Evolutionary conservation across 768 basidiomycete genomes (phyloP).

Genomic region (Paxillus rubicundulus): DNA sequence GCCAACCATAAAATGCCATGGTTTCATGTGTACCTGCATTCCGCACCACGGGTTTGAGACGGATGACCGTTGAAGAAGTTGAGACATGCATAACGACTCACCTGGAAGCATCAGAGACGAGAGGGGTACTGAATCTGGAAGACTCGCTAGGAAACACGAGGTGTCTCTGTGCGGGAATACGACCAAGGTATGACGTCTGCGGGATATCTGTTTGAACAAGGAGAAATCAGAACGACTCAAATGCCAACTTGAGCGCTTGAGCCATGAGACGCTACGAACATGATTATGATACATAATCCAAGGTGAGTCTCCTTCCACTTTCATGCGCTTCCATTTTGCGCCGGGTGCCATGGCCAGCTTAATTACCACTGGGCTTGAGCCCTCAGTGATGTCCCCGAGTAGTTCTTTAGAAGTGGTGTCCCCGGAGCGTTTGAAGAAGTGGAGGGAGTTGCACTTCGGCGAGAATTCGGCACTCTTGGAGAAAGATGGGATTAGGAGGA

Average conservation of each 20-base stretch:
- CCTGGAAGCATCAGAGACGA: slow-evolving; percentile 81
- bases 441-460: slow-evolving; percentile 14
- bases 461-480: slow-evolving; percentile 23
- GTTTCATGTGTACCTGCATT: slow-evolving; percentile 14
- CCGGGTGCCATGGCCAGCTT: slow-evolving; percentile 22
- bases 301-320: slow-evolving; percentile 43
- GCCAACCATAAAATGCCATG: slow-evolving; percentile 85
- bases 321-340: slow-evolving; percentile 47
- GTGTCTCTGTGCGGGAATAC: slow-evolving; percentile 61
- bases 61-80: neutral
- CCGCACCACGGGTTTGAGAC: neutral
- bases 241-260: neutral
- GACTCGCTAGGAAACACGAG: slow-evolving; percentile 52
- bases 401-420: slow-evolving; percentile 22
- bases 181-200: slow-evolving; percentile 45
- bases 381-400: neutral
- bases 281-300: slow-evolving; percentile 58
- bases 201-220: slow-evolving; percentile 39
- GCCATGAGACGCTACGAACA: slow-evolving; percentile 35
- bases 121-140: slow-evolving; percentile 67
- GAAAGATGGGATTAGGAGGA: slow-evolving; percentile 22
- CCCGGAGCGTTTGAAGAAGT: slow-evolving; percentile 14
- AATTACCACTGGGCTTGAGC: slow-evolving; percentile 16
- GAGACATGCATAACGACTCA: slow-evolving; percentile 40
- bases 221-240: slow-evolving; percentile 2